A percentile compares a stretch with the other conserved stretches of the same genome.
Evolutionary conservation across 73 alveolate genomes (phyloP).

Genomic region (Paramecium bursaria): DNA sequence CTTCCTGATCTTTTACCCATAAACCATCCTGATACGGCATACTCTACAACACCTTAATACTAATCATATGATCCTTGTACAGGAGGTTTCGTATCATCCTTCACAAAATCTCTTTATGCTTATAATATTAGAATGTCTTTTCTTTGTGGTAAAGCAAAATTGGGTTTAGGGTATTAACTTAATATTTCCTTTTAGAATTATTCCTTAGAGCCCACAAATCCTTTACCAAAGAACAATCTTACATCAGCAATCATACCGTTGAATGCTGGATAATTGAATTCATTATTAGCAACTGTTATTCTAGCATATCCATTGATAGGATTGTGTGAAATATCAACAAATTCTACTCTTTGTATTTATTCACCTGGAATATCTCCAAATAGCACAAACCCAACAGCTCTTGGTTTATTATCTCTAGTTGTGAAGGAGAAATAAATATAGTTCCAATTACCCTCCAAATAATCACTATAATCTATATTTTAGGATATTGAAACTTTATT

Average conservation of each 20-base stretch:
- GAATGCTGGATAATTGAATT: slow-evolving; percentile 57
- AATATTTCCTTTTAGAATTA: slow-evolving; percentile 36
- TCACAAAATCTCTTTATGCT: slow-evolving; percentile 17
- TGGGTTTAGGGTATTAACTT: slow-evolving; percentile 19
- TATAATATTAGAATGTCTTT: slow-evolving; percentile 8
- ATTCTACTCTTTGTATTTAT: slow-evolving; percentile 20
- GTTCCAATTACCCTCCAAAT: slow-evolving; percentile 51
- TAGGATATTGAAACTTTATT: slow-evolving; percentile 4
- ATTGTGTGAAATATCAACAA: neutral
- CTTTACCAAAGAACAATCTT: slow-evolving; percentile 38
- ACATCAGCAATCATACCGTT: slow-evolving; percentile 48
- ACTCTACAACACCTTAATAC: slow-evolving; percentile 52
- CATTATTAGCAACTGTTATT: slow-evolving; percentile 50
- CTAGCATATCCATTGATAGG: slow-evolving; percentile 62
- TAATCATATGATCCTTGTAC: slow-evolving; percentile 6
- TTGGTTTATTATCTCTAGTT: neutral
- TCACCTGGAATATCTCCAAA: slow-evolving; percentile 33
- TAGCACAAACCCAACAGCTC: slow-evolving; percentile 54
- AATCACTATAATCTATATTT: slow-evolving; percentile 18
- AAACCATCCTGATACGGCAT: slow-evolving; percentile 61
- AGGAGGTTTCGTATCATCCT: slow-evolving; percentile 14
- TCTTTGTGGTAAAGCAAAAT: slow-evolving; percentile 21
- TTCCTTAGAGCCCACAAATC: slow-evolving; percentile 54
- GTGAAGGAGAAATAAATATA: slow-evolving; percentile 35
- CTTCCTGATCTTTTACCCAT: slow-evolving; percentile 29